phyloP scores from a whole-genome alignment of 257 asterid genomes.

The Solanum acaule region DNA sequence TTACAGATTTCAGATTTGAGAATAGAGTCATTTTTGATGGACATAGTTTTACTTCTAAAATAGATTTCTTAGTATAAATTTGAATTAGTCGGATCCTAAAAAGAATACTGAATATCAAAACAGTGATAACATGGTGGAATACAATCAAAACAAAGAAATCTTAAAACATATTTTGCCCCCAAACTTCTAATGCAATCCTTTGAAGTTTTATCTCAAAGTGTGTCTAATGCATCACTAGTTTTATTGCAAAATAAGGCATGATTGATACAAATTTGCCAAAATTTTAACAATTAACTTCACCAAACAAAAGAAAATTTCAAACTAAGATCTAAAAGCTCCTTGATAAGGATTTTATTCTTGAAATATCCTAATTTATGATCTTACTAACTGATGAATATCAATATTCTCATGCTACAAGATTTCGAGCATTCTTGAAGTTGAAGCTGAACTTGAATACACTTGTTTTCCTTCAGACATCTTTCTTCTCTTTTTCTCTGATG shows the following conservation, averaged over 20 bases:
- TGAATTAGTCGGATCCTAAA: not conserved
- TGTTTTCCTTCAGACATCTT: too few species aligned
- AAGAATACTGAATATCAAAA: not conserved
- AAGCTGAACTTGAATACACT: too few species aligned
- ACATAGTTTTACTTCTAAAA: not conserved
- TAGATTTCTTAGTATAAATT: not conserved
- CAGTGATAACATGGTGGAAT: not conserved
- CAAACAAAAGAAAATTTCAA: not conserved
- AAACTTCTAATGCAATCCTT: not conserved
- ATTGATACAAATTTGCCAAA: not conserved
- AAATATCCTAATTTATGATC: not conserved
- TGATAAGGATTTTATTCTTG: not conserved
- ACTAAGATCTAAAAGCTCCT: not conserved
- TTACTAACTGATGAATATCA: not conserved
- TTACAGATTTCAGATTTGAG: not conserved
- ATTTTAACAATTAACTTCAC: not conserved
- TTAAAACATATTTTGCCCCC: not conserved
- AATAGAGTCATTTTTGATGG: not conserved
- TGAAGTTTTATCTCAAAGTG: not conserved
- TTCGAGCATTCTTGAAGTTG: too few species aligned
- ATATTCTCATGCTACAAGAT: not conserved
- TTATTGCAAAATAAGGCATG: not conserved
- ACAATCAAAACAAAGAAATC: not conserved
- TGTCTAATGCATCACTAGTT: not conserved
- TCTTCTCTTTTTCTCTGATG: too few species aligned